Evolutionary conservation across 805 yeast species (phyloP), one percentile per base, ranked within the genome.

Genomic region (Tetrapisispora taiwanensis): DNA sequence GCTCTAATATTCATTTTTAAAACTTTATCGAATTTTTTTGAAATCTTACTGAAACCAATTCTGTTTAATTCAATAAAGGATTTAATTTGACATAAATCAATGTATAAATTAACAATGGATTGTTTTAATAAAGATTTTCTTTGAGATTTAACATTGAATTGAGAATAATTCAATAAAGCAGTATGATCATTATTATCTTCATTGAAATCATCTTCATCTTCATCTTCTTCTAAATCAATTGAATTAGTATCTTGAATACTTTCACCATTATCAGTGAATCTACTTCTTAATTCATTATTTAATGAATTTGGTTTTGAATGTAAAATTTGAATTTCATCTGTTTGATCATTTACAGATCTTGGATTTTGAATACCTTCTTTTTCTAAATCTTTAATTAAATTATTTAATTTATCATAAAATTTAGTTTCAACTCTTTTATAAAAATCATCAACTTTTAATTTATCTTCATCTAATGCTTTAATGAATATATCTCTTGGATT

Each of bases 11-110:
- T 61, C 37, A 78, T 72, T 46, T 73, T 73, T 51, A 86, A 65
- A 7, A 81, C 77, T 59, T 89, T 89, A 65, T 90, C 96, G 58
- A 85, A 88, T 65, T 89, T 89, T 60, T 89, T 90, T 44, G 85
- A 70, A 36, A 89, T 88, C 62, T 89, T 89, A 42, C 80, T 72
- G 61, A 90, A 84, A 0, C 96, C 97, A 31, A 89, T 81, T 53
- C 74, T 75, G 66, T 89, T 89, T 51, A 90, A 71, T 57, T 88
- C 95, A 43, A 84, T 73, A 62, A 70, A 89, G 1, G 95, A 83
- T 56, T 84, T 80, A 51, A 90, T 71, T 62, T 90, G 96, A 20
- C 87, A 79, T 30, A 89, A 66, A 22, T 78, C 72, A 18, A 87
- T 87, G 65, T 78, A 89, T 36, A 80, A 61, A 24, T 78, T 71